Percentiles rank a stretch among this genome's conserved stretches.
These are phyloP conservation scores for Litsea cubeba DNA, from an alignment of 164 flowering plant genomes.

Conservation along the genomic window DNA sequence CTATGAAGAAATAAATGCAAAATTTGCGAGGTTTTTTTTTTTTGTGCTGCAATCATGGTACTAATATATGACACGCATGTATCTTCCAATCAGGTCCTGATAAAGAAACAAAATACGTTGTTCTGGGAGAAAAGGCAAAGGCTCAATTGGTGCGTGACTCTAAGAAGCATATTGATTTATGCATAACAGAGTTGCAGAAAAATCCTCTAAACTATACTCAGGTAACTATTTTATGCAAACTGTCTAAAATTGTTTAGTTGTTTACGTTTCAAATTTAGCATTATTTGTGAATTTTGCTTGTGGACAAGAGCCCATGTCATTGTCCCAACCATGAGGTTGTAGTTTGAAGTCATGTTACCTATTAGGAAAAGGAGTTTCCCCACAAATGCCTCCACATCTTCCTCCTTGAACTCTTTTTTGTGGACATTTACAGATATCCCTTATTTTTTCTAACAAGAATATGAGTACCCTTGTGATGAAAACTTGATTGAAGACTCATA, in stretches of 20 bases:
- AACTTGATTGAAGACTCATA: no score
- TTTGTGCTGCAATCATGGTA: background rate
- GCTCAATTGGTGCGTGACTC: conserved; percentile 86
- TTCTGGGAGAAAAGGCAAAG: conserved; percentile 92
- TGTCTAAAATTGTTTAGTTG: background rate
- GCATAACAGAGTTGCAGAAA: conserved; percentile 76
- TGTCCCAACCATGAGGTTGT: no score
- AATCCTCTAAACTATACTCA: conserved; percentile 86
- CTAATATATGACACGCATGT: background rate
- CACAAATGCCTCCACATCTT: no score
- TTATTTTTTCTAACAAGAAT: no score
- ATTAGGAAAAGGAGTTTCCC: no score
- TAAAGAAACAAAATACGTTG: conserved; percentile 65
- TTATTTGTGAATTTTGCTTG: background rate
- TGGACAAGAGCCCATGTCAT: no score
- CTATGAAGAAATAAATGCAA: background rate
- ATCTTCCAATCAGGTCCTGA: conserved; percentile 62
- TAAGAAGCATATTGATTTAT: conserved; percentile 59
- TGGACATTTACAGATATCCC: no score
- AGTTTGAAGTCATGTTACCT: no score
- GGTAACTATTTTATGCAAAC: conserved; percentile 27
- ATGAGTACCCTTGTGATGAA: no score
- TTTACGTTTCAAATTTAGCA: background rate
- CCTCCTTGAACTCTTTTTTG: no score
- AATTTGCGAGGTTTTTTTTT: conserved; percentile 3